Evolutionary conservation across 2,329 filamentous ascomycete species (phyloP).

Genomic region (Paecilomyces dactylethromorphus): DNA sequence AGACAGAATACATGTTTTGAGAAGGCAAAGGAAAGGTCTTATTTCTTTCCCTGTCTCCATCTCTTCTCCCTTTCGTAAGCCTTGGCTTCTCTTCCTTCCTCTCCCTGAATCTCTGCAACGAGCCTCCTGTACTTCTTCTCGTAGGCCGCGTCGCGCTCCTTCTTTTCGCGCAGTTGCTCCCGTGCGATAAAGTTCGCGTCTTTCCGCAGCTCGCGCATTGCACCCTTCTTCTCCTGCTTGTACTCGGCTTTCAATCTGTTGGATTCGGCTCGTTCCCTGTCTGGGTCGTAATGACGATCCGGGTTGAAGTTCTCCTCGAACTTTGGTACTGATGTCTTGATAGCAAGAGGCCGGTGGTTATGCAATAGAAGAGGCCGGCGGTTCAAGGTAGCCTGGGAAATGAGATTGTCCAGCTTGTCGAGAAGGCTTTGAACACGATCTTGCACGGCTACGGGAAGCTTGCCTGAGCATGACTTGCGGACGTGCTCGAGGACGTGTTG

Average conservation of each 20-base stretch:
- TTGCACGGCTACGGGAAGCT: conserved; percentile 39
- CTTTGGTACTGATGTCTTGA: conserved; percentile 83
- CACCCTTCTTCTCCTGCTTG: conserved; percentile 93
- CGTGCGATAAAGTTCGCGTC: conserved; percentile 90
- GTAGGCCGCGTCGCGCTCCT: conserved; percentile 85
- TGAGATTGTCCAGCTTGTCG: conserved; percentile 30
- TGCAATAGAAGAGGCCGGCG: conserved; percentile 82
- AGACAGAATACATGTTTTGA: background rate
- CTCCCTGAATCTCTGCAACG: conserved; percentile 89
- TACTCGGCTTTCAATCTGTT: conserved; percentile 82
- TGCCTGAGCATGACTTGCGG: conserved; percentile 45
- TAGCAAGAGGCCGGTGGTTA: conserved; percentile 78
- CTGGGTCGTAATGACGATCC: conserved; percentile 92
- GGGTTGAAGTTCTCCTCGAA: conserved; percentile 96
- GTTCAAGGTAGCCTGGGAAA: conserved; percentile 55
- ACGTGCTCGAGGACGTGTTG: conserved; percentile 56
- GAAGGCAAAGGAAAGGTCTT: conserved; percentile 6
- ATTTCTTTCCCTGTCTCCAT: conserved; percentile 60
- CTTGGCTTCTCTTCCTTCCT: conserved; percentile 82
- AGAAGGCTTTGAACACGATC: conserved; percentile 23
- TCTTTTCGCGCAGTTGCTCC: conserved; percentile 86
- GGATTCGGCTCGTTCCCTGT: conserved; percentile 79
- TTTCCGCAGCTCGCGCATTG: conserved; percentile 87
- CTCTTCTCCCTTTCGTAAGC: conserved; percentile 82
- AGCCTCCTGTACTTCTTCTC: conserved; percentile 93